Conservation (phyloP, 192 early-diverging fungal species). For the Diversispora epigaea region DNA sequence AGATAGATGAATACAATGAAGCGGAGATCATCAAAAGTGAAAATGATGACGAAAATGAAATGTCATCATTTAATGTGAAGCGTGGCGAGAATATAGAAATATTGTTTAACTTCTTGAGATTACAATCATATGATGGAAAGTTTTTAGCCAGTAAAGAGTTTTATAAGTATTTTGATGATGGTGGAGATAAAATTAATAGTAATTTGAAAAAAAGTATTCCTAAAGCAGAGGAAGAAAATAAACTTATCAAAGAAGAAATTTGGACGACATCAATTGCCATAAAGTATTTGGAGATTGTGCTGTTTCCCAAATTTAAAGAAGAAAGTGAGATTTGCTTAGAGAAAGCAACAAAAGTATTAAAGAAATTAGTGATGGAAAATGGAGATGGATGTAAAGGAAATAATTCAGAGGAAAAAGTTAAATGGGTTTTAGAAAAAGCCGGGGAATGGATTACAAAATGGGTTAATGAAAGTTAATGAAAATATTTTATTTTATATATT, state of each 20-base stretch:
- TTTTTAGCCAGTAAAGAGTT: neutral
- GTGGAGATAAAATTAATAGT: neutral
- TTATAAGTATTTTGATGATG: constrained; percentile 12
- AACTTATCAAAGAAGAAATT: neutral
- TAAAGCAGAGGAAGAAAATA: neutral
- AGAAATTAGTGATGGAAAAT: neutral
- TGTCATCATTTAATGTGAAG: neutral
- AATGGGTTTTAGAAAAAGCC: neutral
- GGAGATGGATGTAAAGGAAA: neutral
- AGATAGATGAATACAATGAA: no score
- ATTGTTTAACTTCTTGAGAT: constrained; percentile 1
- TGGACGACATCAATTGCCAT: neutral
- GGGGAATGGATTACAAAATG: neutral
- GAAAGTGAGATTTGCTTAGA: constrained; percentile 25
- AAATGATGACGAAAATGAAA: neutral
- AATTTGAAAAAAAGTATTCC: neutral
- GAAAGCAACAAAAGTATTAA: constrained; percentile 21
- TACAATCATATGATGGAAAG: constrained; percentile 31
- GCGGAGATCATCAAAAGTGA: no score
- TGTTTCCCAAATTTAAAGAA: constrained; percentile 1
- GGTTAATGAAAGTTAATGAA: neutral
- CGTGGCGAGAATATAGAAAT: neutral
- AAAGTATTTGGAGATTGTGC: constrained; percentile 8
- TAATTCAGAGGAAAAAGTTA: neutral
- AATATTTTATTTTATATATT: no score